These are phyloP conservation scores for Geotrichum citri-aurantii DNA, from an alignment of 1,139 yeast genomes.

Conservation along the genomic window DNA sequence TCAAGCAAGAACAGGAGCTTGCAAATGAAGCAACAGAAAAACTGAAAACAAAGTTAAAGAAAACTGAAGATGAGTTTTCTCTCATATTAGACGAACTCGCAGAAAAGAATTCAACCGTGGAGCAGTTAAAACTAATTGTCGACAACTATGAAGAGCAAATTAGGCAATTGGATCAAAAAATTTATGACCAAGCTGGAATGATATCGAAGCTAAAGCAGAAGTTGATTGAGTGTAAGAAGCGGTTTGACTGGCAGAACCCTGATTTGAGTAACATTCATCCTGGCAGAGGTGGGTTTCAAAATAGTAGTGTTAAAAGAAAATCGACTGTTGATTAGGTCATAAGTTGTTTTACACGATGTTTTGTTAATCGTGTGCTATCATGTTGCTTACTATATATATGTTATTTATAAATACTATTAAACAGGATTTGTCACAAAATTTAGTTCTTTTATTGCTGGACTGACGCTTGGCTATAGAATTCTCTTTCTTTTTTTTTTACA, in stretches of 20 bases:
- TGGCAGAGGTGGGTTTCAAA: background rate
- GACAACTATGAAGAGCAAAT: background rate
- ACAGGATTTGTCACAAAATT: too few relatives aligned
- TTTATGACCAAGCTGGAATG: background rate
- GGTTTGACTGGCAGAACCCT: background rate
- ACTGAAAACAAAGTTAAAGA: background rate
- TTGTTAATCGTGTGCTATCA: too few relatives aligned
- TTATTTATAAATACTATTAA: too few relatives aligned
- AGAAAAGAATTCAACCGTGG: background rate
- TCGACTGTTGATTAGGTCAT: background rate
- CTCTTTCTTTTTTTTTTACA: too few relatives aligned
- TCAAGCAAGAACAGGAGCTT: background rate
- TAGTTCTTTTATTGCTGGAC: too few relatives aligned
- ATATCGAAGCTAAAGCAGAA: background rate
- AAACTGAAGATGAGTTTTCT: background rate
- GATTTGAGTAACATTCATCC: background rate
- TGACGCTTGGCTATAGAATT: too few relatives aligned
- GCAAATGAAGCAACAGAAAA: background rate
- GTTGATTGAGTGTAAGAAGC: background rate
- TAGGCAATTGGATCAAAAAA: background rate
- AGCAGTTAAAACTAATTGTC: background rate
- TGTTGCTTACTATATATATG: too few relatives aligned
- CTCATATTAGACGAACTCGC: background rate
- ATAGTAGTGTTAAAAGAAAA: background rate
- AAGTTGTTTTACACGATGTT: too few relatives aligned